These are phyloP conservation scores for Yamadazyma jaroonii DNA, from an alignment of 1,139 yeast genomes.

Conservation along the genomic window DNA sequence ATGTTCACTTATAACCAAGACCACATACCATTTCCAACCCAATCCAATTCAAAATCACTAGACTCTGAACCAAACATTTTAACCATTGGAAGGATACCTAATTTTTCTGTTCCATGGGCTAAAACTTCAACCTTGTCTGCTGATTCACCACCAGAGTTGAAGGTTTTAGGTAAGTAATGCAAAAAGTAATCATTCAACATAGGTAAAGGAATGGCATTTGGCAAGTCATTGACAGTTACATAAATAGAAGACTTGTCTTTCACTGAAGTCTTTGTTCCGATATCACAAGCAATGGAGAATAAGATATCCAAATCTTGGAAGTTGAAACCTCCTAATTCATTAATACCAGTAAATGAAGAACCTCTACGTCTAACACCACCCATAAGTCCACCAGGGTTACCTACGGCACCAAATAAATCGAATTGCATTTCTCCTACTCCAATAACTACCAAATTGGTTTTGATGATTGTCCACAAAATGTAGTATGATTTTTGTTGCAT, in stretches of 20 bases:
- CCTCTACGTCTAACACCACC: slow-evolving; percentile 26
- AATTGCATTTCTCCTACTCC: slow-evolving; percentile 39
- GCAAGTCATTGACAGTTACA: slow-evolving; percentile 33
- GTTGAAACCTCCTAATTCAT: slow-evolving; percentile 41
- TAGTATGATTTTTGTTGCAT: slow-evolving; percentile 37
- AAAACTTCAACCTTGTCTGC: slow-evolving; percentile 22
- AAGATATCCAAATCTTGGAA: slow-evolving; percentile 43
- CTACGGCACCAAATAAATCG: slow-evolving; percentile 21
- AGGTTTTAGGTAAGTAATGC: slow-evolving; percentile 29
- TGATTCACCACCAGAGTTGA: slow-evolving; percentile 15
- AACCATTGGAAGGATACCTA: slow-evolving; percentile 34
- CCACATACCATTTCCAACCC: slow-evolving; percentile 34
- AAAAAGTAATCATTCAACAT: slow-evolving; percentile 39
- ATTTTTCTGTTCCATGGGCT: slow-evolving; percentile 19
- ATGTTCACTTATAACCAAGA: slow-evolving; percentile 16
- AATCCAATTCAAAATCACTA: slow-evolving; percentile 34
- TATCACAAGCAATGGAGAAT: slow-evolving; percentile 29
- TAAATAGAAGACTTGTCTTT: slow-evolving; percentile 16
- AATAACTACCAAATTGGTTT: slow-evolving; percentile 21
- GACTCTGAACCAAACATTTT: slow-evolving; percentile 28
- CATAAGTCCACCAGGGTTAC: slow-evolving; percentile 14
- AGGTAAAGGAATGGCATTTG: slow-evolving; percentile 33
- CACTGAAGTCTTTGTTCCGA: slow-evolving; percentile 23
- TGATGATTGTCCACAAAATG: slow-evolving; percentile 31
- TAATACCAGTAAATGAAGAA: slow-evolving; percentile 37